Conservation (phyloP, 2,329 filamentous ascomycete genomes). For the Sphaerulina musiva region DNA sequence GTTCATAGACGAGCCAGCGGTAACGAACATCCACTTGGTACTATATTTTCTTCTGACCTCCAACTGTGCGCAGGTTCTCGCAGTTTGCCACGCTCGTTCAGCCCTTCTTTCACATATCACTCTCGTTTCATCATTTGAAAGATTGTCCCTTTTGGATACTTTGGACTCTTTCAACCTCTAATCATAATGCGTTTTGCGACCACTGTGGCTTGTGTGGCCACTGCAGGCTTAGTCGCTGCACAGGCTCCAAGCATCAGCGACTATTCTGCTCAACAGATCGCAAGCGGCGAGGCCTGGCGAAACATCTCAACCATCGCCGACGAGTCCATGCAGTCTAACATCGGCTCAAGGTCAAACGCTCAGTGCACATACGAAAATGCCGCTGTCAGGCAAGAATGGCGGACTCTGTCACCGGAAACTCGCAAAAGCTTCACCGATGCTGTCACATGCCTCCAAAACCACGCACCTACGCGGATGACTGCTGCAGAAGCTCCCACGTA, state of each 20-base stretch:
- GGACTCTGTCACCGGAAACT: conserved; percentile 22
- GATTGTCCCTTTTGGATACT: neutral
- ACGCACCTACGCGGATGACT: conserved; percentile 27
- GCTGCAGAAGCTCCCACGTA: conserved; percentile 22
- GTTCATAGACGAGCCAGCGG: conserved; percentile 3
- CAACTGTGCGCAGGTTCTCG: conserved; percentile 6
- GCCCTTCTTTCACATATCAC: neutral
- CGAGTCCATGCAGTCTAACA: conserved; percentile 27
- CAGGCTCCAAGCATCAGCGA: conserved; percentile 22
- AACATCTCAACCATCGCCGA: conserved; percentile 27
- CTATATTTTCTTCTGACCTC: conserved; percentile 2
- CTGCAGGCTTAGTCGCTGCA: conserved; percentile 21
- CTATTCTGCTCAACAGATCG: conserved; percentile 26
- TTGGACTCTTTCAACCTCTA: conserved; percentile 4
- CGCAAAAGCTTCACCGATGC: conserved; percentile 31
- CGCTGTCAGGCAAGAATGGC: conserved; percentile 27
- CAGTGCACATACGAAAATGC: conserved; percentile 30
- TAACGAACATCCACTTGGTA: neutral
- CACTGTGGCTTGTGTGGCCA: conserved; percentile 6
- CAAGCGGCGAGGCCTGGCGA: conserved; percentile 27
- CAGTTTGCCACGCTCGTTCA: conserved; percentile 1
- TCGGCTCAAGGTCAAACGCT: conserved; percentile 18
- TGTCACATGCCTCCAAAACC: conserved; percentile 27
- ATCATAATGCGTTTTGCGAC: conserved; percentile 18
- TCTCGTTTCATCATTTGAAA: conserved; percentile 9